phyloP scores from a whole-genome alignment of 495 filamentous ascomycete genomes.

The Paragyromitra xinjiangensis region DNA sequence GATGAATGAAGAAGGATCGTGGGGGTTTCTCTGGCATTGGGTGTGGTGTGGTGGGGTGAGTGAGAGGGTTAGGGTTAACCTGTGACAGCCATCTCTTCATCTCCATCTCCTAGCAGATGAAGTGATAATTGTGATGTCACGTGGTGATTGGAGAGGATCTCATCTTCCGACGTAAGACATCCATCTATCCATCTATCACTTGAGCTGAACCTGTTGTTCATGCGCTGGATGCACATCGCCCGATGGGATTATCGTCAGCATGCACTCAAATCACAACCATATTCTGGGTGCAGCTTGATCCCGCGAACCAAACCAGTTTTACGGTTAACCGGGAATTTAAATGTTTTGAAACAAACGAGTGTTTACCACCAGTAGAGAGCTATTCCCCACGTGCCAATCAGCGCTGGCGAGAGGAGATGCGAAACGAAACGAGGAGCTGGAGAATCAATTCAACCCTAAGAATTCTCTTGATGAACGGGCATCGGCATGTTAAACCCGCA shows the following conservation, averaged over 20 bases:
- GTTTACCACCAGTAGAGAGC: constrained; percentile 2
- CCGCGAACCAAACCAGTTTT: background rate
- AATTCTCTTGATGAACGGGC: background rate
- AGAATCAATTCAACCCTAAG: background rate
- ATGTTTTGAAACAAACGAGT: background rate
- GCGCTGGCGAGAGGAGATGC: background rate
- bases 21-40: too few species aligned
- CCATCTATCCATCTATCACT: background rate
- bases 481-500: background rate
- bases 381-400: background rate
- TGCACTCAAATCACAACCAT: constrained; percentile 3
- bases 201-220: constrained; percentile 2
- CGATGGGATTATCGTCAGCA: constrained; percentile 11
- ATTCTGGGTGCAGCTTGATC: constrained; percentile 8
- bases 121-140: background rate
- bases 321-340: constrained; percentile 7
- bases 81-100: too few species aligned
- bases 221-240: constrained; percentile 8
- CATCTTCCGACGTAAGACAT: background rate
- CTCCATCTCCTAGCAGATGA: too few species aligned
- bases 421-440: background rate
- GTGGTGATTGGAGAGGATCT: background rate
- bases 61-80: too few species aligned
- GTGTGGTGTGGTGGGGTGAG: too few species aligned
- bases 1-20: too few species aligned